A percentile compares a stretch with the other conserved stretches of the same genome.
These are phyloP conservation scores for Salvia splendens DNA, from an alignment of 257 asterid species.

Conservation along the genomic window DNA sequence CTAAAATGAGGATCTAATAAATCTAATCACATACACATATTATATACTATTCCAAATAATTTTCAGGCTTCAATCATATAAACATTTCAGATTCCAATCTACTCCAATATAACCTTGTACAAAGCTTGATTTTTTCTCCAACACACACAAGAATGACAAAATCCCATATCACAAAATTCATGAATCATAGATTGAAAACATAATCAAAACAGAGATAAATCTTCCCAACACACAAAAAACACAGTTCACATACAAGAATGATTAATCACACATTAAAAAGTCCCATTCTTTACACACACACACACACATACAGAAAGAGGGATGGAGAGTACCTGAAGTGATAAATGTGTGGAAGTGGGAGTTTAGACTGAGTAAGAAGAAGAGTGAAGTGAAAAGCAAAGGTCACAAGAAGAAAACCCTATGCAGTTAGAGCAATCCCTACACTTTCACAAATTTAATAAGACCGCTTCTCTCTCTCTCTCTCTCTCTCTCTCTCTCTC, in stretches of 20 bases:
- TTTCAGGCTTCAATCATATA: not conserved
- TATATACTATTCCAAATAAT: not conserved
- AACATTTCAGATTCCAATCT: constrained; percentile 15
- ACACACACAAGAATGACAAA: constrained; percentile 1
- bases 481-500: not conserved
- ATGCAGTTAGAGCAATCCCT: constrained; percentile 4
- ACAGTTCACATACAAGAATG: not conserved
- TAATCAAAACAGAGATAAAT: constrained; percentile 27
- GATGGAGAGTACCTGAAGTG: constrained; percentile 25
- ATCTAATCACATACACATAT: not conserved
- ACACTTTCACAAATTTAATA: constrained; percentile 2
- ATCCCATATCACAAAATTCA: not conserved
- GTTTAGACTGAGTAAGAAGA: not conserved
- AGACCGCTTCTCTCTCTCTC: not conserved
- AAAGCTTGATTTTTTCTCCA: constrained; percentile 14
- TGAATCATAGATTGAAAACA: not conserved
- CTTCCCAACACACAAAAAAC: not conserved
- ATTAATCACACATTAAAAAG: not conserved
- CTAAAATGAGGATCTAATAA: not conserved
- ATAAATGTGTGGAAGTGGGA: constrained; percentile 21
- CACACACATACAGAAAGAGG: not conserved
- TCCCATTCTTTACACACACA: not conserved
- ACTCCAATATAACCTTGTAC: constrained; percentile 1
- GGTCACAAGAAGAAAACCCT: constrained; percentile 33
- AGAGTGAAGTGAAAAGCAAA: constrained; percentile 18